Base-by-base conservation (phyloP, 768 basidiomycete genomes). In the Boletus rubescentipes region DNA sequence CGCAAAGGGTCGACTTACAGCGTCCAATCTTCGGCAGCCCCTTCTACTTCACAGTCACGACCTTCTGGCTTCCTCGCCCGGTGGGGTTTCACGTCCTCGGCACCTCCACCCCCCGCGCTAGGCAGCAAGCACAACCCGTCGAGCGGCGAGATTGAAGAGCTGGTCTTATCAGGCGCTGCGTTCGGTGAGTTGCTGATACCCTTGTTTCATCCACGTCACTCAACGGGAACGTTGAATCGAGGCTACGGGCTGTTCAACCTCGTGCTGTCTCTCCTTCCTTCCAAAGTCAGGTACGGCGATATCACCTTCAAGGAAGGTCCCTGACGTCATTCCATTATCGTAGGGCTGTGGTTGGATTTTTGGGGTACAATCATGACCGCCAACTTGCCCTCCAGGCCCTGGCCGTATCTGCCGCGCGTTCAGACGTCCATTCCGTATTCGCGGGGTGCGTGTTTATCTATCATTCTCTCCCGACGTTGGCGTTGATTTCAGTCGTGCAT, bases 211-310 rank as follows among this genome's bases (percentile, higher is more conserved):
- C 42, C 18, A 3, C 20, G 26, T 46, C 44, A 11, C 57, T 55
- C 18, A 39, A 41, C 18, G 14, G 31, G 21, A 8, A 53, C 43
- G 15, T 46, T 18, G 16, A 2, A 39, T 30, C 43, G 31, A 66
- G 78, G 81, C 0, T 85, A 74, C 61, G 87, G 89, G 0, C 64
- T 92, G 23, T 92, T 92, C 72, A 91, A 91, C 64, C 78, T 92
- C 43, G 84, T 91, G 10, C 84, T 92, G 54, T 90, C 87, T 4
- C 68, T 92, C 16, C 71, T 92, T 14, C 91, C 90, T 16, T 83
- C 83, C 56, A 84, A 80, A 61, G 73, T 86, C 50, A 83, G 86
- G 87, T 88, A 57, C 49, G 81, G 65, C n/a, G 10, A 14, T 12
- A 32, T 36, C 21, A n/a, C 8, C 30, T 23, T 11, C 9, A 2